Evolutionary conservation across 208 protist species (phyloP), one percentile per base, ranked within the genome.

Genomic region (Trypanosoma melophagium): DNA sequence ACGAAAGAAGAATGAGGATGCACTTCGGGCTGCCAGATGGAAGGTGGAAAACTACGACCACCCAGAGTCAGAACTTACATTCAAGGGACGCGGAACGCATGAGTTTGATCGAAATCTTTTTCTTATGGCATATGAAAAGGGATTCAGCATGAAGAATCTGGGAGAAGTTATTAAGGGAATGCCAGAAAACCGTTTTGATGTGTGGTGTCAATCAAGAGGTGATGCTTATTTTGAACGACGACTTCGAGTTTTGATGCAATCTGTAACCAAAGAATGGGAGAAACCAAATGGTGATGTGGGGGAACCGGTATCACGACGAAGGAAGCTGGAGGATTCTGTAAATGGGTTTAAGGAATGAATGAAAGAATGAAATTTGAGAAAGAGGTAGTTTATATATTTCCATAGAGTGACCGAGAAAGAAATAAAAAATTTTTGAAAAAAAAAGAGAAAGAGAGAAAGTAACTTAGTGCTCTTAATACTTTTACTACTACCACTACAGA

Each of bases 171-270:
- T 75, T 2, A 85, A 81, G 14, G 47, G 22, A 44, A 74, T 83
- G 52, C 87, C 90, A 7, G 80, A 94, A 74, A 83, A 89, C 67
- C 67, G 74, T 7, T 96, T 96, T 75, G 81, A 96, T 57, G 84
- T 94, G 13, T 94, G 86, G 86, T 90, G 72, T 40, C 86, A 92
- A 50, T 89, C 90, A 12, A 72, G 86, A 16, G 69, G 63, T 2
- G 79, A 84, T 3, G 54, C 52, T 31, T 94, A 86, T 57, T 92
- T 89, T 60, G 72, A 84, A 41, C 69, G 74, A 19, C 72, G 86
- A 3, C 69, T 96, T 38, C 74, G 77, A 38, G 55, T 45, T 13
- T 62, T 96, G 24, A 77, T 93, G 79, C 64, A 69, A 47, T 50
- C 78, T 0, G 90, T 91, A n/a, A 86, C 88, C 51, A 81, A 80